phyloP scores from a whole-genome alignment of 257 asterid species.

The Nyctanthes arbortristis region DNA sequence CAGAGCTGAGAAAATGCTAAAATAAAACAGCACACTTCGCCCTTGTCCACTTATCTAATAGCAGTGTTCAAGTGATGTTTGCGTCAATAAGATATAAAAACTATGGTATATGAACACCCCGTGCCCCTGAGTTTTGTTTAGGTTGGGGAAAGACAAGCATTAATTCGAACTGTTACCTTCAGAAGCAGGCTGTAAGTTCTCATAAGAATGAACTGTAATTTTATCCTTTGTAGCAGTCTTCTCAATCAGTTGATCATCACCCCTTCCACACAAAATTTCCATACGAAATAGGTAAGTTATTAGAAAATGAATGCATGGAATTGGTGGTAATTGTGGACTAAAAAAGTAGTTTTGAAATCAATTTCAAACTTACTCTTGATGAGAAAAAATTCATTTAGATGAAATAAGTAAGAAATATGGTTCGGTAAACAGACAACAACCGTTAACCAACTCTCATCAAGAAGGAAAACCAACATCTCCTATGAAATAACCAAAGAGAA shows the following conservation, averaged over 20 bases:
- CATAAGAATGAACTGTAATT: conserved; percentile 62
- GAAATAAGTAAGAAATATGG: not conserved
- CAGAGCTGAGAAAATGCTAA: not conserved
- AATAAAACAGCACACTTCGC: not conserved
- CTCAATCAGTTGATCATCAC: conserved; percentile 41
- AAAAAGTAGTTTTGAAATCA: not conserved
- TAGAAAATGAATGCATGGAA: not conserved
- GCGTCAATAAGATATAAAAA: conserved; percentile 4
- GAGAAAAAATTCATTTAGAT: not conserved
- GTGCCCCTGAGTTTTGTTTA: not conserved
- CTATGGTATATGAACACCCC: not conserved
- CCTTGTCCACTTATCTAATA: not conserved
- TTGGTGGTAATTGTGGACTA: not conserved
- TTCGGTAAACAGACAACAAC: not conserved
- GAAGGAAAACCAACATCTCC: too few species aligned
- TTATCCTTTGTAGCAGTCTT: conserved; percentile 38
- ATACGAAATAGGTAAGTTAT: conserved; percentile 17
- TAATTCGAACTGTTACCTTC: conserved; percentile 53
- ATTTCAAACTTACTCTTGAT: conserved; percentile 1
- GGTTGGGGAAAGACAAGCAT: not conserved
- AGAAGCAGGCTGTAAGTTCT: conserved; percentile 54
- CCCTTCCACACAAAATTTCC: conserved; percentile 49
- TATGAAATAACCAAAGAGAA: conserved; percentile 3
- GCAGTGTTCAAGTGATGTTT: conserved; percentile 5
- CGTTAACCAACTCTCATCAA: too few species aligned